phyloP scores from a whole-genome alignment of 305 asterid genomes.

The Withania somnifera region DNA sequence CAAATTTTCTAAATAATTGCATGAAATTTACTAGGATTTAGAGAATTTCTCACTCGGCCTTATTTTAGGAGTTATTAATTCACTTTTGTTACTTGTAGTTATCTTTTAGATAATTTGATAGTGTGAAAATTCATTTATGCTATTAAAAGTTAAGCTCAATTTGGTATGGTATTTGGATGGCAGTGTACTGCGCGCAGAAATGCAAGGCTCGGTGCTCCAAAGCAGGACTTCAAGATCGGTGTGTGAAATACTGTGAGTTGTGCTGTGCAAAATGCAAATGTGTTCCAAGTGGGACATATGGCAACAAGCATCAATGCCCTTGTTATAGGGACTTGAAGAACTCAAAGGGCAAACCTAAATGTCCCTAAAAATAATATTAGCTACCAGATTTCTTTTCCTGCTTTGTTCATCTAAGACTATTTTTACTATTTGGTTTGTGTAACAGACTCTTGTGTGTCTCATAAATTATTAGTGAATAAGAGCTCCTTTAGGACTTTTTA shows the following conservation, averaged over 20 bases:
- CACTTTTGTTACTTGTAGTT: neutral
- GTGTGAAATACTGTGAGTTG: conserved; percentile 43
- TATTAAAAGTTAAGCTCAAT: neutral
- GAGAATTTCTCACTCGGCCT: neutral
- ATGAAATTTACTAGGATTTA: neutral
- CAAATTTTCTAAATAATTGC: neutral
- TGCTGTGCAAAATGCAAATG: conserved; percentile 44
- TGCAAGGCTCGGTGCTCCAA: conserved; percentile 29
- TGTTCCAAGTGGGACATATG: conserved; percentile 48
- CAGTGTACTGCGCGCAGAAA: conserved; percentile 15
- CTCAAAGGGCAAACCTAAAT: conserved; percentile 51
- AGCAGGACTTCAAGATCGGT: conserved; percentile 37
- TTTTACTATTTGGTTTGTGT: neutral
- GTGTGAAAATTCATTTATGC: neutral
- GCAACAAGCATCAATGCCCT: conserved; percentile 62
- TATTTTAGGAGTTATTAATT: neutral
- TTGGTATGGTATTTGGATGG: neutral
- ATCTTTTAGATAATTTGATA: neutral
- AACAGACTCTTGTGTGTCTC: neutral
- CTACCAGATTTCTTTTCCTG: neutral
- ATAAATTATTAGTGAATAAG: neutral
- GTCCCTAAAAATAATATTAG: conserved; percentile 22
- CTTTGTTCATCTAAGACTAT: too few species aligned
- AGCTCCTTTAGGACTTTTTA: neutral
- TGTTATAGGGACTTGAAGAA: conserved; percentile 44